Evolutionary conservation across 2,329 filamentous ascomycete genomes (phyloP).

Genomic region (Verticillium alfalfae): DNA sequence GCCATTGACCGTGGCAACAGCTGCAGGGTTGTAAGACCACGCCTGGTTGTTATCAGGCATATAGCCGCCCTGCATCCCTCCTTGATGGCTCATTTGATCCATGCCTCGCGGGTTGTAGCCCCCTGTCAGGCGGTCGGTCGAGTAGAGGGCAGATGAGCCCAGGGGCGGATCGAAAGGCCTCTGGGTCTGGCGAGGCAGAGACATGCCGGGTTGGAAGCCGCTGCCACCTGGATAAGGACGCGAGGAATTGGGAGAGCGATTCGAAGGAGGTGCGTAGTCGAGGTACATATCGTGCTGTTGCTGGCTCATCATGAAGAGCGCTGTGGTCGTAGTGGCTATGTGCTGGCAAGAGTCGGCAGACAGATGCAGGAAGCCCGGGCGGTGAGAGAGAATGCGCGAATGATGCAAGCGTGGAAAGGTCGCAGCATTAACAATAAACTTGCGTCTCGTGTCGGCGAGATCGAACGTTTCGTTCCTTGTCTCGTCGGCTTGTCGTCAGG

Average conservation of each 20-base stretch:
- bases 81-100: conserved; percentile 34
- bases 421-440: not conserved
- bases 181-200: conserved; percentile 50
- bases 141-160: conserved; percentile 59
- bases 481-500: conserved; percentile 2
- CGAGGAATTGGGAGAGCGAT: conserved; percentile 47
- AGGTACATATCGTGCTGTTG: conserved; percentile 67
- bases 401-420: not conserved
- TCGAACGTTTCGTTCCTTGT: not conserved
- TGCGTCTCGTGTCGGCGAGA: not conserved
- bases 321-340: not conserved
- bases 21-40: conserved; percentile 70
- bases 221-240: conserved; percentile 52
- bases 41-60: conserved; percentile 67
- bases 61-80: conserved; percentile 37
- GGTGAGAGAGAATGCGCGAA: not conserved
- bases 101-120: conserved; percentile 55
- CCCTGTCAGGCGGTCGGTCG: conserved; percentile 60
- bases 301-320: conserved; percentile 34
- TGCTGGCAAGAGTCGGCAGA: not conserved
- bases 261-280: conserved; percentile 53
- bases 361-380: not conserved
- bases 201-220: conserved; percentile 24
- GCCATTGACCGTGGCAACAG: conserved; percentile 57
- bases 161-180: conserved; percentile 73